Base-by-base conservation (phyloP, 257 asterid genomes). In the Nyctanthes arbortristis region DNA sequence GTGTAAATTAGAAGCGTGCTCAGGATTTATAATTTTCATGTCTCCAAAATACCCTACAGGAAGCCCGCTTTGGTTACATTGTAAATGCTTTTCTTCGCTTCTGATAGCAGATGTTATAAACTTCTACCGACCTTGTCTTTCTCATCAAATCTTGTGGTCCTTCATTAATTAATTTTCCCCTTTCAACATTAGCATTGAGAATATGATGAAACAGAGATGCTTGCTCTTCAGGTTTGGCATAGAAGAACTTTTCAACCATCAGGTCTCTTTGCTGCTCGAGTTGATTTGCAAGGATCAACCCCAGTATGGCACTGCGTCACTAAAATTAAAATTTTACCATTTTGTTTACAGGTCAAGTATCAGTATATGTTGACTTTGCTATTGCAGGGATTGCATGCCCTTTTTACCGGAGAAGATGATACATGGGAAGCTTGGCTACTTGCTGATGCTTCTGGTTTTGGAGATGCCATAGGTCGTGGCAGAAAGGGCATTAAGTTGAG, bases 391-490 rank as follows among this genome's bases (percentile, higher is more conserved):
- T 61, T 94, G 67, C 86, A 89, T 81, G 96, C 95, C 22, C 96
- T 94, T 66, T 94, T 91, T 77, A 91, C 95, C 28, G 97, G 99
- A 67, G 99, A 94, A 79, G 97, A 94, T 84, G 89, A 85, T 73
- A 86, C 97, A 56, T 94, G 99, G 97, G 99, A 94, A 79, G 97
- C 96, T 65, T 91, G 97, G 97, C 82, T 94, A 72, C 80, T 67
- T 82, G 82, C 66, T 65, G 93, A 86, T 73, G 69, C 90, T 73
- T 87, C 99, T 82, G 95, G 96, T 39, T 75, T 91, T 75, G 81
- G 89, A 33, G 68, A 76, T 78, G 80, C 82, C 70, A 71, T 89
- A 71, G 77, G 73, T 69, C 40, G 82, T 33, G 83, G 88, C 59
- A 76, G 83, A 74, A 86, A 75, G 37, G 82, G 84, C 71, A 73